Conservation (phyloP, 306 rosid genomes). For the Glycine soja region DNA sequence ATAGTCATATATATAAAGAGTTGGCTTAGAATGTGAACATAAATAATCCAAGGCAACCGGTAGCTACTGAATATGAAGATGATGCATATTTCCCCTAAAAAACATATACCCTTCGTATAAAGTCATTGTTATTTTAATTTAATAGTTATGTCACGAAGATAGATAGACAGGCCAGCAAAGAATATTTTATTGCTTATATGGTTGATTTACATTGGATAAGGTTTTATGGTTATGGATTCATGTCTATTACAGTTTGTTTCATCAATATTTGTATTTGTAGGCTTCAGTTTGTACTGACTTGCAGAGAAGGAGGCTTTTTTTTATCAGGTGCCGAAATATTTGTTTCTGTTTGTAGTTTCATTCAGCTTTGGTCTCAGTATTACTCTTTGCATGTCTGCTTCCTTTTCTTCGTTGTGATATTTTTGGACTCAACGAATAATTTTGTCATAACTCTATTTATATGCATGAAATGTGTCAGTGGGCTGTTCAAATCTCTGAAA, state of each 20-base stretch:
- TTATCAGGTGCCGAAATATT: conserved; percentile 65
- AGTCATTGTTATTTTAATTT: too few species aligned
- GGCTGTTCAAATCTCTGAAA: conserved; percentile 39
- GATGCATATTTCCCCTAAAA: too few species aligned
- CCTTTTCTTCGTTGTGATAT: conserved; percentile 10
- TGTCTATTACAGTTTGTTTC: conserved; percentile 37
- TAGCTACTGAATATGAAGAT: too few species aligned
- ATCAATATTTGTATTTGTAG: conserved; percentile 55
- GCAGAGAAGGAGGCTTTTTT: conserved; percentile 79
- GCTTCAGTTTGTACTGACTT: conserved; percentile 77
- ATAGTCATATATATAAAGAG: too few species aligned
- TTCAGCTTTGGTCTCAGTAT: conserved; percentile 36
- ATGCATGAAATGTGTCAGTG: conserved; percentile 39
- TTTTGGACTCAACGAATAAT: conserved; percentile 27
- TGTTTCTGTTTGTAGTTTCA: conserved; percentile 39
- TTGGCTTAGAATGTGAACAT: too few species aligned
- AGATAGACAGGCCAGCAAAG: too few species aligned
- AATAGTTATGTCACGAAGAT: too few species aligned
- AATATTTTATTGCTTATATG: too few species aligned
- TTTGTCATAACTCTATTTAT: conserved; percentile 25
- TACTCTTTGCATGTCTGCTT: conserved; percentile 27
- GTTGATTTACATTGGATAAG: conserved; percentile 16
- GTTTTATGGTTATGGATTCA: conserved; percentile 35
- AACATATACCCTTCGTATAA: too few species aligned
- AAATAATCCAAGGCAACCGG: too few species aligned